Evolutionary conservation across 164 flowering plant genomes (phyloP), one percentile per base, ranked within the genome.

Genomic region (Cinnamomum chago): DNA sequence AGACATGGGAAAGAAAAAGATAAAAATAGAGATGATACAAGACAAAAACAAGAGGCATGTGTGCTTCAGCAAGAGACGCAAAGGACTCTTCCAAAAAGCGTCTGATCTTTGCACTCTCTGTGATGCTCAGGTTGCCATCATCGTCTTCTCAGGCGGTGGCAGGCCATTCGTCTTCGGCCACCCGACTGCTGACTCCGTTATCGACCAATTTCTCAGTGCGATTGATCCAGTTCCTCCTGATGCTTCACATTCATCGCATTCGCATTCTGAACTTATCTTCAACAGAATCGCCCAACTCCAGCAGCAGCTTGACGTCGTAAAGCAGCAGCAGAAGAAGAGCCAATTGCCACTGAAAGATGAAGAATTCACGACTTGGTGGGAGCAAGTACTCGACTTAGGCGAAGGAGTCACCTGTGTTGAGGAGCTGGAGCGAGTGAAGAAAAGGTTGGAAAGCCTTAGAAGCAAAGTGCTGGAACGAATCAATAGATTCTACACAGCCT

Each of bases 401-500:
- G 5, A 33, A 33, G 35, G 35, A 33, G 35, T 64, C 67, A 24
- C 67, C 3, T 5, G 15, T 20, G 67, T 22, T 23, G 28, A 64
- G 28, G 25, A 64, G 28, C 23, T 64, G 67, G 28, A 23, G 67
- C 12, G 28, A 13, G n/a, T 9, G 67, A 23, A 64, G 33, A 0
- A 14, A 22, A 25, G 12, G n/a, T 64, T 64, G 67, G 67, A 64
- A 25, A 64, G 23, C 27, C 14, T 64, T 22, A 64, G 25, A 25
- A 13, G 23, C 25, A 64, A 22, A 1, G 67, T 25, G 1, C 23
- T 64, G 67, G 28, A 23, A 22, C 33, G 67, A 3, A 12, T 64
- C 25, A 64, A 64, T 22, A 27, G 10, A 25, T 11, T 84, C 52
- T 79, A 83, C 78, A 84, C 88, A 76, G 89, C 84, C 73, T 88